Conservation (phyloP, 257 asterid species). For the Jasminum sambac region DNA sequence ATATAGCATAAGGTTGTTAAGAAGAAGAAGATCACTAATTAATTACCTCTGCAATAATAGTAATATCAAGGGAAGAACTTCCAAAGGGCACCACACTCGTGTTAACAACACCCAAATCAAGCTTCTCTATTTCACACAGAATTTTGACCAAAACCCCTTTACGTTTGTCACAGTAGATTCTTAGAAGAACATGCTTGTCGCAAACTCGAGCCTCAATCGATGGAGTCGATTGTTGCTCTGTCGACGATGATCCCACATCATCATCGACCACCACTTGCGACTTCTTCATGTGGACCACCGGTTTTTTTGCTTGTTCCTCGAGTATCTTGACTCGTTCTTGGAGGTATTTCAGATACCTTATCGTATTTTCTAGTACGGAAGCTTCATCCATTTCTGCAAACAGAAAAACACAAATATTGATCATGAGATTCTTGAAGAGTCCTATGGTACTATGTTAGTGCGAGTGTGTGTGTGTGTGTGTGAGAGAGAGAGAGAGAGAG, state of each 20-base stretch:
- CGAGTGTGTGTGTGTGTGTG: not conserved
- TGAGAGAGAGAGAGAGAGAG: too few relatives aligned
- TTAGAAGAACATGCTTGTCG: constrained; percentile 18
- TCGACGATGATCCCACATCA: not conserved
- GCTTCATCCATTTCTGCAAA: constrained; percentile 26
- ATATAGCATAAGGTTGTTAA: too few relatives aligned
- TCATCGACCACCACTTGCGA: constrained; percentile 14
- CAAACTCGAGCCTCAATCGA: constrained; percentile 25
- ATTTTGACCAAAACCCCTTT: constrained; percentile 26
- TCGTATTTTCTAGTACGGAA: constrained; percentile 26
- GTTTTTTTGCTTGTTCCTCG: constrained; percentile 24
- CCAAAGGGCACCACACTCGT: constrained; percentile 29
- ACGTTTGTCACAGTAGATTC: constrained; percentile 27
- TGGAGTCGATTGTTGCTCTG: constrained; percentile 21
- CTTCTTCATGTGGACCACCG: constrained; percentile 9
- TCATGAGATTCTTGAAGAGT: too few relatives aligned
- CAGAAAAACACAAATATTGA: too few relatives aligned
- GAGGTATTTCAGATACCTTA: constrained; percentile 31
- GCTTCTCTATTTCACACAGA: constrained; percentile 25
- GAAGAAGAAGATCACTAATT: too few relatives aligned
- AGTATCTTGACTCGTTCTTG: constrained; percentile 21
- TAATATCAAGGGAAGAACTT: constrained; percentile 20
- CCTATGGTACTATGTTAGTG: too few relatives aligned
- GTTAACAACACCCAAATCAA: constrained; percentile 23
- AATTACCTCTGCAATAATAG: constrained; percentile 29